Conservation (phyloP, 2,329 filamentous ascomycete genomes). For the Incumbomyces delicatus region DNA sequence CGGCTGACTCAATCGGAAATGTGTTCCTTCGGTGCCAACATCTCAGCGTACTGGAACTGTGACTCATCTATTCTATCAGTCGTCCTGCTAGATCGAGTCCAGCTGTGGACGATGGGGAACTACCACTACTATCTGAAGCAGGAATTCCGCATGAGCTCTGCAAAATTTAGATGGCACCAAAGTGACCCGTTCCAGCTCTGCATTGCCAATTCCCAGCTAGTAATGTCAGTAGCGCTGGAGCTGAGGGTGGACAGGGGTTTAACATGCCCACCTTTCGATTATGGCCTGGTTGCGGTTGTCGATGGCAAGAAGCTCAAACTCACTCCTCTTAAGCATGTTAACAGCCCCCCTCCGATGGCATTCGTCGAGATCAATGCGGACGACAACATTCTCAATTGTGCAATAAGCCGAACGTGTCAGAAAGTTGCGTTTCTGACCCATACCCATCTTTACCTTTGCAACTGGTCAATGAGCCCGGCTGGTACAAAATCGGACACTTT, state of each 20-base stretch:
- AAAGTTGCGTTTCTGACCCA: conserved; percentile 64
- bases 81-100: conserved; percentile 61
- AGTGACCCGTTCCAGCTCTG: conserved; percentile 68
- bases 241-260: conserved; percentile 48
- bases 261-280: conserved; percentile 60
- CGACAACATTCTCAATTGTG: conserved; percentile 61
- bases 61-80: conserved; percentile 88
- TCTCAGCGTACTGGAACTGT: conserved; percentile 73
- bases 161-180: conserved; percentile 60
- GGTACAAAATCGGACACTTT: conserved; percentile 17
- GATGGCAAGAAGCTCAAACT: conserved; percentile 74
- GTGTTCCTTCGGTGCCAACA: conserved; percentile 44
- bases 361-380: conserved; percentile 60
- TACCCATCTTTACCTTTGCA: conserved; percentile 56
- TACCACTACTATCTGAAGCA: conserved; percentile 98
- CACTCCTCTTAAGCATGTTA: conserved; percentile 73
- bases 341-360: conserved; percentile 88
- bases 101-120: conserved; percentile 94
- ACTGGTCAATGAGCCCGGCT: conserved; percentile 47
- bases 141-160: conserved; percentile 47
- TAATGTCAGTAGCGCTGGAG: conserved; percentile 12
- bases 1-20: conserved; percentile 53
- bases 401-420: conserved; percentile 56
- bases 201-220: conserved; percentile 35
- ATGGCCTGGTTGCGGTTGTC: conserved; percentile 70